phyloP scores from a whole-genome alignment of 176 grass and related monocot genomes.

The Microstegium vimineum region DNA sequence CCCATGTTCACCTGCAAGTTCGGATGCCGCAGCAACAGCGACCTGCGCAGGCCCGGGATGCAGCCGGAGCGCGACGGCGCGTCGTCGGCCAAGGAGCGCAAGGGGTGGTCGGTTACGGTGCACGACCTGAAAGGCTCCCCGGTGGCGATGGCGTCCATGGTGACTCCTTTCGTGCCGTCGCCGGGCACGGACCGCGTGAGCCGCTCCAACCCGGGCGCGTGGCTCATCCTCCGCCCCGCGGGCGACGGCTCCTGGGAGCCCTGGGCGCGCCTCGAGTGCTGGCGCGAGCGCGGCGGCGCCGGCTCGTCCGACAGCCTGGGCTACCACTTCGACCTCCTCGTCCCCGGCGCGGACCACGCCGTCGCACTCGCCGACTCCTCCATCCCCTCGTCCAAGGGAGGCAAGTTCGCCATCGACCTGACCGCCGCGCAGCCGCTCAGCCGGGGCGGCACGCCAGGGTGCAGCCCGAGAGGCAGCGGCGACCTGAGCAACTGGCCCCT shows the following conservation, averaged over 20 bases:
- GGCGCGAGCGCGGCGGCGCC: conserved; percentile 77
- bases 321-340: conserved; percentile 82
- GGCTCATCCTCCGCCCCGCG: conserved; percentile 80
- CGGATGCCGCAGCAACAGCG: conserved; percentile 72
- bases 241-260: conserved; percentile 92
- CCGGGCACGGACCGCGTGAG: conserved; percentile 75
- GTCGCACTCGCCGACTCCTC: conserved; percentile 59
- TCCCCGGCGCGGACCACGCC: conserved; percentile 51
- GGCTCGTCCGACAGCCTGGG: conserved; percentile 62
- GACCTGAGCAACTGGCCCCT: conserved; percentile 74
- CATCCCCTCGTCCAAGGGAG: conserved; percentile 59
- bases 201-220: conserved; percentile 88
- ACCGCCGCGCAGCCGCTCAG: conserved; percentile 52
- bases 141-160: conserved; percentile 91
- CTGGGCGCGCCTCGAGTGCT: conserved; percentile 88
- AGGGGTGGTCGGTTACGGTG: conserved; percentile 97
- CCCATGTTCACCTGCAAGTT: conserved; percentile 98
- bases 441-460: conserved; percentile 53
- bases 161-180: conserved; percentile 91
- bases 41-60: conserved; percentile 51
- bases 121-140: conserved; percentile 94
- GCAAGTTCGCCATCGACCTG: conserved; percentile 92
- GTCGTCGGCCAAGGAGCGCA: conserved; percentile 62
- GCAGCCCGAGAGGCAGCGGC: conserved; percentile 83
- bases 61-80: conserved; percentile 40